Percentiles rank a stretch among this genome's conserved stretches.
Conservation (phyloP, 225 moss, liverwort and hornwort genomes). For the Marchantia paleacea region DNA sequence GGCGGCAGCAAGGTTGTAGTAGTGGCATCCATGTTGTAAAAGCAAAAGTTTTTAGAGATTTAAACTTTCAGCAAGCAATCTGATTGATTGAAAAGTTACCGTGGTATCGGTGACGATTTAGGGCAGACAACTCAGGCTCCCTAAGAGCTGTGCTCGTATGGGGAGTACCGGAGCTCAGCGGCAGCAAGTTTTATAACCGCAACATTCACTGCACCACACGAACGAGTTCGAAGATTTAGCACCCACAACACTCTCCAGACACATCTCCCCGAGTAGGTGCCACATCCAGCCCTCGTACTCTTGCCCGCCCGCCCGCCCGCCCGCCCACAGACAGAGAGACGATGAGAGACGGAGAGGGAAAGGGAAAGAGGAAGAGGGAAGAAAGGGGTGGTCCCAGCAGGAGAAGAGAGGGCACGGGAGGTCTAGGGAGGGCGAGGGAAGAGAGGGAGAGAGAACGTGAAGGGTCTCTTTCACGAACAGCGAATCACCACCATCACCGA, state of each 20-base stretch:
- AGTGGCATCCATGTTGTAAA: slow-evolving; percentile 46
- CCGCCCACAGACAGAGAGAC: neutral
- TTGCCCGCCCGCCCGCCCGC: neutral
- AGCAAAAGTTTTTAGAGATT: slow-evolving; percentile 24
- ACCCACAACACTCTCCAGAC: neutral
- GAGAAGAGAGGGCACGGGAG: neutral
- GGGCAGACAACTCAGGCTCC: slow-evolving; percentile 5
- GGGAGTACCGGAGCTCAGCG: slow-evolving; percentile 20
- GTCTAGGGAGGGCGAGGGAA: neutral
- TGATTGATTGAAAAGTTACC: slow-evolving; percentile 20
- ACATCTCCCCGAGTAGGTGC: neutral
- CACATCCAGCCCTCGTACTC: neutral
- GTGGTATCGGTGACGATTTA: slow-evolving; percentile 12
- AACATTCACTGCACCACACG: slow-evolving; percentile 34
- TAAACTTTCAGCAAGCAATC: slow-evolving; percentile 25
- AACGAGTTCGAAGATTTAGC: slow-evolving; percentile 6
- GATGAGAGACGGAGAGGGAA: neutral
- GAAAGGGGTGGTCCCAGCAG: too few species aligned
- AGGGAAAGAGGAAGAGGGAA: neutral
- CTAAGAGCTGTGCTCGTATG: slow-evolving; percentile 11
- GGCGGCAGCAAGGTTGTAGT: slow-evolving; percentile 39
- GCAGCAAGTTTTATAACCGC: slow-evolving; percentile 14
- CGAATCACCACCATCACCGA: neutral
- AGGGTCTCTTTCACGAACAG: neutral
- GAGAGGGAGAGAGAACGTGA: neutral